Base-by-base conservation (phyloP, 148 eudicot genomes). In the Camellia granthamiana region DNA sequence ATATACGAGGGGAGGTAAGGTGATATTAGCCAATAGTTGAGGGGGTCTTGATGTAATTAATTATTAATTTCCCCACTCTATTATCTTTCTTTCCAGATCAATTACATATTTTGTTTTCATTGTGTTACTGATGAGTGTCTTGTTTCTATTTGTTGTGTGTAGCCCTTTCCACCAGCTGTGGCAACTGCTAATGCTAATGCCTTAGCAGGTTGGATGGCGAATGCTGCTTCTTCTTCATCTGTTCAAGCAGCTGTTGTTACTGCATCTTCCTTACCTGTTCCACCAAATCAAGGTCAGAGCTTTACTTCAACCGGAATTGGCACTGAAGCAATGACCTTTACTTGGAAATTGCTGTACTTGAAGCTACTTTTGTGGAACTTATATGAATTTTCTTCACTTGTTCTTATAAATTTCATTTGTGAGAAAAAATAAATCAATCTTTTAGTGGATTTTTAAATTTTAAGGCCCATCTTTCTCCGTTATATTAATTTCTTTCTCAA, bases 141-240 rank as follows among this genome's bases (percentile, higher is more conserved):
- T 72, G n/a, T 47, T 79, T 15, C 19, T 42, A 66, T 78, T 77
- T 80, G 16, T 74, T 63, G 18, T 43, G 76, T 82, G 81, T 89
- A 95, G 98, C 95, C 94, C 52, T 95, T 93, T 82, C 96, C 88
- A 76, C 92, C 96, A 19, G 80, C 93, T 66, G 90, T 89, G 44
- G 92, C 95, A 58, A 87, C 92, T 65, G 88, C 93, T 68, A 90
- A 84, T 90, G 92, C 98, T 78, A 91, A 90, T 88, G 94, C 98
- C 78, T 88, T 90, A 86, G 96, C 97, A 63, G 94, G 96, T 79
- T 93, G 97, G 98, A 95, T 93, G 97, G 93, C 92, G 47, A 95
- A 95, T 88, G 94, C 92, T 73, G 94, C 87, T 30, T 89, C 88
- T 60, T 89, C 98, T 80, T 91, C 97, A 72, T 93, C 95, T 84